Percentiles rank a stretch among this genome's conserved stretches.
phyloP scores from a whole-genome alignment of 2,329 filamentous ascomycete genomes.

The Paraphaeosphaeria sporulosa region DNA sequence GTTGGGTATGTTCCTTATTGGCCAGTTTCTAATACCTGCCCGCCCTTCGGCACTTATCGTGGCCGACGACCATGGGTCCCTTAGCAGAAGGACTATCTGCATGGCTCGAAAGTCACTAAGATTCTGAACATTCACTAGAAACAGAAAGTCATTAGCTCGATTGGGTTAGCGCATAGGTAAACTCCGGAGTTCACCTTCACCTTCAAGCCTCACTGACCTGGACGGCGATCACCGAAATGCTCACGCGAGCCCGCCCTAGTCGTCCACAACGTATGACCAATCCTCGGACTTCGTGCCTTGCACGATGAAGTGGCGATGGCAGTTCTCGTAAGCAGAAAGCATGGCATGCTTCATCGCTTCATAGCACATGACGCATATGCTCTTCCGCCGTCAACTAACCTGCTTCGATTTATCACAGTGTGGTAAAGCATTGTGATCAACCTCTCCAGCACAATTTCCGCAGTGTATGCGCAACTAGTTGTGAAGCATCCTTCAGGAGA shows the following conservation, averaged over 20 bases:
- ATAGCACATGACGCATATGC: not conserved
- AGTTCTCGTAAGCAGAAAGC: not conserved
- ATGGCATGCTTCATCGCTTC: not conserved
- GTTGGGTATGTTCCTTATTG: too few relatives aligned
- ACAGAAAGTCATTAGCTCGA: not conserved
- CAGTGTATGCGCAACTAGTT: not conserved
- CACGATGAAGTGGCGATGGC: not conserved
- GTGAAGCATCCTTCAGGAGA: too few relatives aligned
- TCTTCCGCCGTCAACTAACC: not conserved
- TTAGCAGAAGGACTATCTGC: not conserved
- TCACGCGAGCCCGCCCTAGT: not conserved
- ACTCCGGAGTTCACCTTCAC: not conserved
- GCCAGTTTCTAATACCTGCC: too few relatives aligned
- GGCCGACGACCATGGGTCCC: not conserved
- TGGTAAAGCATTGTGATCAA: not conserved
- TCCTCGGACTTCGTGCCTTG: not conserved
- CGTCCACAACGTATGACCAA: not conserved
- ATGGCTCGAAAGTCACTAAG: not conserved
- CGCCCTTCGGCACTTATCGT: not conserved
- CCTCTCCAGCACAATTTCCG: not conserved
- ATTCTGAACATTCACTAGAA: not conserved
- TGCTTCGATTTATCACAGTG: not conserved
- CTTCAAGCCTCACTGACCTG: not conserved
- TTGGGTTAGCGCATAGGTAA: not conserved
- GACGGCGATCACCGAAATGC: not conserved